Percentiles rank a stretch among this genome's conserved stretches.
phyloP scores from a whole-genome alignment of 768 basidiomycete genomes.

The Pholiota conissans region DNA sequence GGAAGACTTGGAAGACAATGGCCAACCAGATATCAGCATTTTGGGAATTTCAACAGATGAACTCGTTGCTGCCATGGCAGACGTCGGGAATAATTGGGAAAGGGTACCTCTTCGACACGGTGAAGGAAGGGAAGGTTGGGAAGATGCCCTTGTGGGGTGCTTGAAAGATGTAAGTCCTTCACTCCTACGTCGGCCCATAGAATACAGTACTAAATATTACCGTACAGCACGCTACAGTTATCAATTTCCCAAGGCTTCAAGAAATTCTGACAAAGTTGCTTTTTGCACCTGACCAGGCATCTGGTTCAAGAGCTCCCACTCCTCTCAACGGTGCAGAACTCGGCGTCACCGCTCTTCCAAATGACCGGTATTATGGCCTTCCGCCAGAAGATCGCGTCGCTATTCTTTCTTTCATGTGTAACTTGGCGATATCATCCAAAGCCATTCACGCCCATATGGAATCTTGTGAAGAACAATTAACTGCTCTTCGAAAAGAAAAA shows the following conservation, averaged over 20 bases:
- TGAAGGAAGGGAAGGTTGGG: slow-evolving; percentile 86
- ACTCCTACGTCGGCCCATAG: slow-evolving; percentile 5
- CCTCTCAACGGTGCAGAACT: slow-evolving; percentile 38
- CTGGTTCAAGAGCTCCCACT: slow-evolving; percentile 49
- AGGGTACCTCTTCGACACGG: slow-evolving; percentile 67
- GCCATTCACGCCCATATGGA: slow-evolving; percentile 89
- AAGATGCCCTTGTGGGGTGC: slow-evolving; percentile 86
- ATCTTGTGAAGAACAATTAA: slow-evolving; percentile 83
- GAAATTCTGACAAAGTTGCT: slow-evolving; percentile 71
- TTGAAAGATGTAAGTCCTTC: slow-evolving; percentile 76
- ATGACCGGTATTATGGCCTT: slow-evolving; percentile 71
- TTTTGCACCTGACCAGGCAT: slow-evolving; percentile 62
- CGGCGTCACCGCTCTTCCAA: slow-evolving; percentile 48
- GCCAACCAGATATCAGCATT: slow-evolving; percentile 40
- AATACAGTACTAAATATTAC: not conserved
- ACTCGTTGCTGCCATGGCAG: slow-evolving; percentile 68
- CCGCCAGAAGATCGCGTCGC: slow-evolving; percentile 79
- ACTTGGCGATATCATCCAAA: slow-evolving; percentile 88
- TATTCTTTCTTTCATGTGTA: slow-evolving; percentile 86
- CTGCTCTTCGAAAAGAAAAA: slow-evolving; percentile 91
- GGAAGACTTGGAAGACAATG: slow-evolving; percentile 40
- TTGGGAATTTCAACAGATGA: slow-evolving; percentile 64
- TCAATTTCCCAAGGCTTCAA: slow-evolving; percentile 72
- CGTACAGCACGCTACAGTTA: slow-evolving; percentile 67
- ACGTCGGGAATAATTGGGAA: slow-evolving; percentile 87